Evolutionary conservation across 768 basidiomycete genomes (phyloP), one percentile per base, ranked within the genome.

Genomic region (Termitomyces sp.): DNA sequence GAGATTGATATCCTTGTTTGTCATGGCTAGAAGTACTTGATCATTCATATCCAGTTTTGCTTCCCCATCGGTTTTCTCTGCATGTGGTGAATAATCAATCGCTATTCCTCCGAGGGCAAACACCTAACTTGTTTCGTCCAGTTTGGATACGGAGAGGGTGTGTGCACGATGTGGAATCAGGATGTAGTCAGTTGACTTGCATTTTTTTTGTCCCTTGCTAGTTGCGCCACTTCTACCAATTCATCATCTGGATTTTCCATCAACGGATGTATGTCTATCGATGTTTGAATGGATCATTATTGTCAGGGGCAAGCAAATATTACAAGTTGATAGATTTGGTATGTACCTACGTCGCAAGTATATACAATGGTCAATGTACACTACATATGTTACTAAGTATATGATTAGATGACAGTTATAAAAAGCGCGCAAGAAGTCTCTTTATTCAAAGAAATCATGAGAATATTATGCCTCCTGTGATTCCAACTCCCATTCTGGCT

Each of bases 81-180:
- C 58, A 49, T 69, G 67, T 68, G 68, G 67, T 71, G 46, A 61
- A 57, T 42, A 12, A 10, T 36, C 7, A 36, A 10, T 32, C 12
- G 42, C 10, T 27, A 31, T 34, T 20, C 8, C 12, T 26, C n/a
- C 10, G 16, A 20, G 22, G 18, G 27, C 14, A 44, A 20, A 29
- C 24, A 20, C 8, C 26, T 43, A 29, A 50, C 16, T 32, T 34
- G 18, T 20, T 46, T 46, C 16, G 24, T 34, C 10, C 20, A 60
- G 72, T 54, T 56, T 64, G 39, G 72, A 74, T 44, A 68, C 68
- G 1, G 69, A 73, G 41, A 63, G 64, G 53, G 64, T 65, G 18
- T 74, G 72, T 52, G 53, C 64, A 24, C 63, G 72, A 26, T 74
- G 72, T 46, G 72, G 72, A n/a, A 60, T 66, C 29, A 62, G 63